A percentile compares a stretch with the other conserved stretches of the same genome.
These are phyloP conservation scores for Phaeoacremonium minimum DNA, from an alignment of 2,329 filamentous ascomycete species.

Conservation along the genomic window DNA sequence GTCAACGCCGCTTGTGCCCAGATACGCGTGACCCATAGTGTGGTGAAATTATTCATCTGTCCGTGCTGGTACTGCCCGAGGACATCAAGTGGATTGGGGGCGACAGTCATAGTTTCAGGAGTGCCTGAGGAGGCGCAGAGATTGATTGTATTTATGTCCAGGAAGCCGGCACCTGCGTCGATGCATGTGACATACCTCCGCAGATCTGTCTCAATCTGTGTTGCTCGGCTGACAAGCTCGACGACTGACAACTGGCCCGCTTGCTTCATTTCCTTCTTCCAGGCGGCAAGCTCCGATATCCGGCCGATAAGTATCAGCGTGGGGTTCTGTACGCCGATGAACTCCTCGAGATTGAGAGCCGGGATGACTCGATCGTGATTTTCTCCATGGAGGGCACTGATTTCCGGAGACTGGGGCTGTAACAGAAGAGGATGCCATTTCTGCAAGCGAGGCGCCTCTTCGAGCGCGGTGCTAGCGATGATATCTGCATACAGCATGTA, in stretches of 20 bases:
- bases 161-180: constrained; percentile 24
- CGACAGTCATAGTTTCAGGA: background rate
- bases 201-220: constrained; percentile 32
- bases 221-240: constrained; percentile 40
- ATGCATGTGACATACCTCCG: constrained; percentile 23
- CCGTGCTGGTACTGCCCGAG: constrained; percentile 2
- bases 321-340: constrained; percentile 55
- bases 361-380: constrained; percentile 22
- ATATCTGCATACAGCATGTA: constrained; percentile 30
- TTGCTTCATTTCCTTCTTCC: constrained; percentile 45
- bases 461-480: constrained; percentile 25
- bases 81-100: constrained; percentile 3
- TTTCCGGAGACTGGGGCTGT: constrained; percentile 3
- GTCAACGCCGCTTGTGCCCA: constrained; percentile 44
- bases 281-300: constrained; percentile 47
- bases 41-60: too few species aligned
- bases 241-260: constrained; percentile 37
- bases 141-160: too few species aligned
- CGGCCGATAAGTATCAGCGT: constrained; percentile 49
- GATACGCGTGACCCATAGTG: constrained; percentile 24
- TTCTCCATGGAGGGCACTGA: constrained; percentile 22
- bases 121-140: background rate
- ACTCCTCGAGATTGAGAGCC: constrained; percentile 40
- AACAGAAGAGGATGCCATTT: constrained; percentile 19
- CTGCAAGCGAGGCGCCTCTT: constrained; percentile 25